Evolutionary conservation across 345 rosid species (phyloP), one percentile per base, ranked within the genome.

Genomic region (Sisymbrium irio): DNA sequence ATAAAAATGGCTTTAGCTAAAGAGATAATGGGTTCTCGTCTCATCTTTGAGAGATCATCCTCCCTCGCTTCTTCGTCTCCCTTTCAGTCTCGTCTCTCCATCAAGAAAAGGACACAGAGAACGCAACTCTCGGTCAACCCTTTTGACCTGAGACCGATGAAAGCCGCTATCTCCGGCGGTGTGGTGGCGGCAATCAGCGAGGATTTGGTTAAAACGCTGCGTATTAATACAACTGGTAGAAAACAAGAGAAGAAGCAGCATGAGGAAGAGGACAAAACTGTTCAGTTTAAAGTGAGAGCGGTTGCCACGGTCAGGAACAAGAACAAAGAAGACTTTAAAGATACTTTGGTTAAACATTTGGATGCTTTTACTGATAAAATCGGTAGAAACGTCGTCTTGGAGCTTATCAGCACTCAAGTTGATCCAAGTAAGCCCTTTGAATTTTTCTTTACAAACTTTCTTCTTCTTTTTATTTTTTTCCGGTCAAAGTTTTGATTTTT

Each of bases 341-440:
- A 87, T 65, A 84, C 89, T 47, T 13, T 95, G 51, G 87, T 88
- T 11, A 92, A 88, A 68, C 94, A 85, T 19, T 79, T 86, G 53
- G 98, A 95, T 77, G 82, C 89, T 65, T 67, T 90, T 7, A 77
- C 91, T 25, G 99, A 95, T 42, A 84, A 72, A 75, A 80, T 95
- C 62, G 97, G 99, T 18, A 76, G 89, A 78, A 95, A 89, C 67
- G 90, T 95, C 20, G 90, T 85, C 14, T 81, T 95, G 84, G 86
- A 90, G 85, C 96, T 95, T 62, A 67, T 92, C 61, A 89, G 97
- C 80, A 87, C 84, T 3, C 86, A 92, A 62, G 33, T 86, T 76
- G 97, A 95, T 83, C 96, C 94, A 25, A 96, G 99, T 96, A 85
- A 89, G 92, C 9, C 55, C 2, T 27, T 27, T 2, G 3, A 1